Evolutionary conservation across 768 basidiomycete species (phyloP).

Genomic region (Paxillus ammoniavirescens): DNA sequence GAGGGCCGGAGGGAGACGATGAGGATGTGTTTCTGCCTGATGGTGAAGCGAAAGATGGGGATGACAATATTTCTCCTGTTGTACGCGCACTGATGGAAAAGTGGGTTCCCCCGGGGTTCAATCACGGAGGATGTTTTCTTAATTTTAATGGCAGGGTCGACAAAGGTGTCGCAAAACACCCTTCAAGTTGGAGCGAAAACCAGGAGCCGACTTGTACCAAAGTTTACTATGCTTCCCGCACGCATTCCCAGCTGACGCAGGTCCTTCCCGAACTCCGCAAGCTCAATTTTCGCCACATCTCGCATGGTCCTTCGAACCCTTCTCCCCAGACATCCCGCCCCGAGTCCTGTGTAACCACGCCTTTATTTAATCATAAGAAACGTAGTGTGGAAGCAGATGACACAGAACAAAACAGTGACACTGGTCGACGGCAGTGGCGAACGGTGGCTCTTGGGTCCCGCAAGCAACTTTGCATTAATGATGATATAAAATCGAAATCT

Average conservation of each 20-base stretch:
- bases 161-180: conserved; percentile 2
- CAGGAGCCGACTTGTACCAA: conserved; percentile 68
- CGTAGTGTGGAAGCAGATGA: conserved; percentile 23
- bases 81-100: conserved; percentile 78
- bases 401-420: conserved; percentile 24
- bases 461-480: conserved; percentile 91
- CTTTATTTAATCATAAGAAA: conserved; percentile 9
- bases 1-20: conserved; percentile 36
- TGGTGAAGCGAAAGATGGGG: conserved; percentile 32
- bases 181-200: conserved; percentile 6
- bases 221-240: conserved; percentile 93
- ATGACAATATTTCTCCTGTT: conserved; percentile 69
- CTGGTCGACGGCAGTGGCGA: conserved; percentile 38
- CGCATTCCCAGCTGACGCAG: conserved; percentile 94
- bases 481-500: conserved; percentile 58
- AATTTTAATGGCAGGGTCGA: conserved; percentile 16
- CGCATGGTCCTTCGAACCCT: conserved; percentile 7
- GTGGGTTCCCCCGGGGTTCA: conserved; percentile 39
- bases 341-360: not conserved
- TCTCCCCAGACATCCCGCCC: conserved; percentile 11
- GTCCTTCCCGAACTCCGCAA: conserved; percentile 81
- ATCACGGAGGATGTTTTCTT: not conserved
- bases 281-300: conserved; percentile 50
- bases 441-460: conserved; percentile 87
- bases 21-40: conserved; percentile 80